These are phyloP conservation scores for Coniochaeta pulveracea DNA, from an alignment of 2,329 filamentous ascomycete genomes.

Conservation along the genomic window DNA sequence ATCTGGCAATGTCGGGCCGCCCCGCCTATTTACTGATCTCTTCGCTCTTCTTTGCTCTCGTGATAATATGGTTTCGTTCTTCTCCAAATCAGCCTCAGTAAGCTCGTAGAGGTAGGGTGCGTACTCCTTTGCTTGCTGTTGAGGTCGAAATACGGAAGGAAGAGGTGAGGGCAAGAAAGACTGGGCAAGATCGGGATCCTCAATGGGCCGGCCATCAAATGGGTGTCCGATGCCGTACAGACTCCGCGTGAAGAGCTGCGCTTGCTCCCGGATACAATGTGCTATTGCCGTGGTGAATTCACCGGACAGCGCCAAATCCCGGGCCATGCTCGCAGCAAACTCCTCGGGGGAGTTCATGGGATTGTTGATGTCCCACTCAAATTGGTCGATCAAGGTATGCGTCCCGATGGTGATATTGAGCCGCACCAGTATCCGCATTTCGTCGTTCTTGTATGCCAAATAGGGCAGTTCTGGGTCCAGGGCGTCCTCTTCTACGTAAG, in stretches of 20 bases:
- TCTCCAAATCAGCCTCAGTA: constrained; percentile 79
- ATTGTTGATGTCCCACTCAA: constrained; percentile 99
- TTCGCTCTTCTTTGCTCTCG: constrained; percentile 92
- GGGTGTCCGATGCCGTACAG: constrained; percentile 88
- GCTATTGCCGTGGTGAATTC: constrained; percentile 97
- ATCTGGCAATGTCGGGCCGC: constrained; percentile 88
- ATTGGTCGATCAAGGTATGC: constrained; percentile 89
- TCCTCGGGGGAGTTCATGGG: constrained; percentile 88
- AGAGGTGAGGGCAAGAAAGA: constrained; percentile 82
- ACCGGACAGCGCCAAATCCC: constrained; percentile 80
- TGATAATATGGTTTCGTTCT: constrained; percentile 84
- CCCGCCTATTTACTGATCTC: constrained; percentile 84
- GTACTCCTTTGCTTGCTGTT: constrained; percentile 89
- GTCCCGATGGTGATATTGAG: constrained; percentile 95
- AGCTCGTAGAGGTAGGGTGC: constrained; percentile 90
- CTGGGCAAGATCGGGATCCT: constrained; percentile 78
- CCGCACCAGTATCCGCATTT: constrained; percentile 94
- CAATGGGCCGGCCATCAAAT: constrained; percentile 86
- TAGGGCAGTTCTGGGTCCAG: constrained; percentile 86
- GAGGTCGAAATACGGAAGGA: constrained; percentile 72
- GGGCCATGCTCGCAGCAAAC: constrained; percentile 81
- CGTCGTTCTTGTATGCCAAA: constrained; percentile 92
- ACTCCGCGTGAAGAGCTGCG: constrained; percentile 86
- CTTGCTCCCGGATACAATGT: constrained; percentile 93
- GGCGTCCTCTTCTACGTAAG: constrained; percentile 80